Evolutionary conservation across 805 yeast species (phyloP).

Genomic region (Ogataea pignaliae): DNA sequence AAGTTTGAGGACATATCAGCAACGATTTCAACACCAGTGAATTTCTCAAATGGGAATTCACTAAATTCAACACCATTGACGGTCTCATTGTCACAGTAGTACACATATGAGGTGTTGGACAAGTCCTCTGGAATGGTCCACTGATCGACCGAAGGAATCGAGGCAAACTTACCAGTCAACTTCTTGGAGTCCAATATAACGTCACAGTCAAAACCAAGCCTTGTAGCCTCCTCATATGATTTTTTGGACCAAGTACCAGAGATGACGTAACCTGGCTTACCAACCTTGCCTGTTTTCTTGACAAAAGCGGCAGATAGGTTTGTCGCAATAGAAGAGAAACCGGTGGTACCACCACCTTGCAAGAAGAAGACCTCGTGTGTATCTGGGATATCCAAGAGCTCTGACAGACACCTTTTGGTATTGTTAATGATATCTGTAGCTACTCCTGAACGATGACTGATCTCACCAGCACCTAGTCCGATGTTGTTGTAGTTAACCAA

Average conservation of each 20-base stretch:
- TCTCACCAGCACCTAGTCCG: conserved; percentile 91
- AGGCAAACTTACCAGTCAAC: conserved; percentile 52
- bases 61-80: conserved; percentile 88
- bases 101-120: conserved; percentile 73
- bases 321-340: conserved; percentile 83
- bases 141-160: conserved; percentile 58
- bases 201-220: conserved; percentile 76
- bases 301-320: conserved; percentile 69
- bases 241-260: conserved; percentile 95
- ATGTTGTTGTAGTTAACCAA: conserved; percentile 62
- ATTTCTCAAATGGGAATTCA: conserved; percentile 46
- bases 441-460: conserved; percentile 87
- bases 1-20: conserved; percentile 96
- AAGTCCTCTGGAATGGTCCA: conserved; percentile 62
- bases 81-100: conserved; percentile 95
- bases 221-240: conserved; percentile 77
- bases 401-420: conserved; percentile 61
- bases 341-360: conserved; percentile 98
- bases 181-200: conserved; percentile 63
- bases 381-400: conserved; percentile 75
- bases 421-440: conserved; percentile 74
- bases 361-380: conserved; percentile 91
- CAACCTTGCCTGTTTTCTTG: conserved; percentile 66
- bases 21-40: conserved; percentile 72
- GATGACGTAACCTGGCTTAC: conserved; percentile 79